Evolutionary conservation across 2,329 filamentous ascomycete genomes (phyloP).

Genomic region (Gyromitra esculenta): DNA sequence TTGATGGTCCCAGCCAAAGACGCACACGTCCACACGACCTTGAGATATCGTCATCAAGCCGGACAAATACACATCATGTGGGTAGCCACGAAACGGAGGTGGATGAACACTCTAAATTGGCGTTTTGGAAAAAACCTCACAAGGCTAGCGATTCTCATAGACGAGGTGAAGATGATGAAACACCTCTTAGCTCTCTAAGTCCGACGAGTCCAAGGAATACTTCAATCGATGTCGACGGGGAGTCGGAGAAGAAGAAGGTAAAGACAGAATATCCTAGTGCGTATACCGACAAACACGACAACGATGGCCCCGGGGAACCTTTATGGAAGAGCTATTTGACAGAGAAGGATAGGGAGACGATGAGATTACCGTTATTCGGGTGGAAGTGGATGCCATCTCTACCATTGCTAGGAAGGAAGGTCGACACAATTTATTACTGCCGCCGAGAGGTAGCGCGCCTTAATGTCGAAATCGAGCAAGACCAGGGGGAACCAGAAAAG

Average conservation of each 20-base stretch:
- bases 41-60: slow-evolving; percentile 22
- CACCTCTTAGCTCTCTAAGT: slow-evolving; percentile 57
- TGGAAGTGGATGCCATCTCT: slow-evolving; percentile 77
- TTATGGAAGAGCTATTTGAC: slow-evolving; percentile 85
- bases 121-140: slow-evolving; percentile 58
- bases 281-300: slow-evolving; percentile 69
- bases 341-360: slow-evolving; percentile 83
- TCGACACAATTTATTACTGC: slow-evolving; percentile 93
- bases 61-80: slow-evolving; percentile 3
- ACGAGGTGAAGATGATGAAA: slow-evolving; percentile 60
- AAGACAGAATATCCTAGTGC: slow-evolving; percentile 69
- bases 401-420: slow-evolving; percentile 85
- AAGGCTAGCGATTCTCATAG: slow-evolving; percentile 55
- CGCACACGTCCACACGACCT: slow-evolving; percentile 7
- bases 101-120: slow-evolving; percentile 37
- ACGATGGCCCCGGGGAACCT: slow-evolving; percentile 71
- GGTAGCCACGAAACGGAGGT: slow-evolving; percentile 2
- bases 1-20: not conserved
- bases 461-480: slow-evolving; percentile 89
- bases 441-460: slow-evolving; percentile 84
- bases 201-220: slow-evolving; percentile 53
- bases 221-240: slow-evolving; percentile 36
- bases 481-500: slow-evolving; percentile 84
- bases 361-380: slow-evolving; percentile 74
- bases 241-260: slow-evolving; percentile 40